Conservation (phyloP, 371 early-diverging fungal genomes). For the Mucor velutinosus region DNA sequence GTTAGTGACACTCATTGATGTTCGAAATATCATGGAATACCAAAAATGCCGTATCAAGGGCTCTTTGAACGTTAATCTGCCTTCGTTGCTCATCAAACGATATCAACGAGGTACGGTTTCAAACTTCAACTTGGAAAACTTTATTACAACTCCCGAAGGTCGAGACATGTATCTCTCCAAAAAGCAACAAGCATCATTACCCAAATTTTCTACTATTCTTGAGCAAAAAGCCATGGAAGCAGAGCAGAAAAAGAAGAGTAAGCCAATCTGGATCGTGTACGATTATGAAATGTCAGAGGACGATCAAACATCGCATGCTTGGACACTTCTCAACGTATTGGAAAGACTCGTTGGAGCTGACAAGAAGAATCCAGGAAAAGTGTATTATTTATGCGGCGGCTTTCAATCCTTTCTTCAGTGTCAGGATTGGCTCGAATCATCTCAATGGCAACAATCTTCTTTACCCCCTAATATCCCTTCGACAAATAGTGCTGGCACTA, state of each 20-base stretch:
- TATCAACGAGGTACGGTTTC: constrained; percentile 62
- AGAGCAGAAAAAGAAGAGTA: constrained; percentile 16
- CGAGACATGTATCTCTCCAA: constrained; percentile 41
- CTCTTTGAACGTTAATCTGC: constrained; percentile 66
- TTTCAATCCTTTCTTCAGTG: constrained; percentile 34
- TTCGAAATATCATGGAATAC: constrained; percentile 47
- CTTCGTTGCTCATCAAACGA: constrained; percentile 61
- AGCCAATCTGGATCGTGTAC: constrained; percentile 50
- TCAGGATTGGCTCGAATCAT: constrained; percentile 11
- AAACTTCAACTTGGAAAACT: constrained; percentile 63
- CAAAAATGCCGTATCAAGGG: constrained; percentile 38
- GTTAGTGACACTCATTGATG: constrained; percentile 45
- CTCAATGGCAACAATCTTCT: background rate
- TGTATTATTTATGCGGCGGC: constrained; percentile 40
- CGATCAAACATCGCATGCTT: constrained; percentile 55
- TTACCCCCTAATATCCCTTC: background rate
- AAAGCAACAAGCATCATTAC: background rate
- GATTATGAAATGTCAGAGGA: constrained; percentile 59
- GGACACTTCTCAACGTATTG: constrained; percentile 63
- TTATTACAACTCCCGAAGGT: constrained; percentile 65
- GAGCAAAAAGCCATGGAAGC: constrained; percentile 34
- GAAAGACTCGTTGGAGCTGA: constrained; percentile 36
- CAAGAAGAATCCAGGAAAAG: constrained; percentile 21
- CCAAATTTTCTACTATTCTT: constrained; percentile 13
- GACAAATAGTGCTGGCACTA: background rate